Conservation (phyloP, 306 rosid species). For the Begonia peltatifolia region DNA sequence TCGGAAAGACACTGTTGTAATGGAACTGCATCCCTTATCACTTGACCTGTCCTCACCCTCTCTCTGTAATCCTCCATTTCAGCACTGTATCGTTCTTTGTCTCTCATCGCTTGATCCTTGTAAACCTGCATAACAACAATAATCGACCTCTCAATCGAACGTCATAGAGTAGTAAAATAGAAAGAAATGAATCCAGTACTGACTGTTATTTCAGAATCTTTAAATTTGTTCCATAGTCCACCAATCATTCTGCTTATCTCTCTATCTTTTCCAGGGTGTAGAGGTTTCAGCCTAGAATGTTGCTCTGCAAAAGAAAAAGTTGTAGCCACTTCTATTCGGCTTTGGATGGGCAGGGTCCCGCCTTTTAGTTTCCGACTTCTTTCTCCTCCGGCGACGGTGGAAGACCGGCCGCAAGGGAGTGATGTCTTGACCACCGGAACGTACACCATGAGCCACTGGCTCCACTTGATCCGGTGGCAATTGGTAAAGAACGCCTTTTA, state of each 20-base stretch:
- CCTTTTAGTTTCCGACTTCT: constrained; percentile 68
- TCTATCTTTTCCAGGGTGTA: constrained; percentile 71
- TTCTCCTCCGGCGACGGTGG: constrained; percentile 65
- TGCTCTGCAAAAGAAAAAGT: constrained; percentile 93
- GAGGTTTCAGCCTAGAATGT: constrained; percentile 69
- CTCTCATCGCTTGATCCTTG: constrained; percentile 74
- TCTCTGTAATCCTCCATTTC: constrained; percentile 81
- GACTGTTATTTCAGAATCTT: constrained; percentile 48
- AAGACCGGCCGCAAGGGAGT: constrained; percentile 22
- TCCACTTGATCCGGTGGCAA: constrained; percentile 20
- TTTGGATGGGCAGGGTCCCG: constrained; percentile 91
- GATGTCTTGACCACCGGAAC: constrained; percentile 13
- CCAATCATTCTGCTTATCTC: constrained; percentile 84
- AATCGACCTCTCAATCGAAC: too few relatives aligned
- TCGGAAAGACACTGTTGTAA: constrained; percentile 56
- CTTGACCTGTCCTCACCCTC: constrained; percentile 36
- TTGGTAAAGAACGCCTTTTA: constrained; percentile 72
- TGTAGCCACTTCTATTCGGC: constrained; percentile 89
- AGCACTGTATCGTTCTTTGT: constrained; percentile 60
- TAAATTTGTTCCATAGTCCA: constrained; percentile 79
- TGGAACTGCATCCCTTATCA: constrained; percentile 61
- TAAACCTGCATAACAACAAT: constrained; percentile 32
- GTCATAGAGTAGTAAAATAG: too few relatives aligned
- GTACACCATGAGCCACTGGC: constrained; percentile 1
- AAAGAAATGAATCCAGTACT: constrained; percentile 5